Base-by-base conservation (phyloP, 2,329 filamentous ascomycete genomes). In the Geosmithia flava region DNA sequence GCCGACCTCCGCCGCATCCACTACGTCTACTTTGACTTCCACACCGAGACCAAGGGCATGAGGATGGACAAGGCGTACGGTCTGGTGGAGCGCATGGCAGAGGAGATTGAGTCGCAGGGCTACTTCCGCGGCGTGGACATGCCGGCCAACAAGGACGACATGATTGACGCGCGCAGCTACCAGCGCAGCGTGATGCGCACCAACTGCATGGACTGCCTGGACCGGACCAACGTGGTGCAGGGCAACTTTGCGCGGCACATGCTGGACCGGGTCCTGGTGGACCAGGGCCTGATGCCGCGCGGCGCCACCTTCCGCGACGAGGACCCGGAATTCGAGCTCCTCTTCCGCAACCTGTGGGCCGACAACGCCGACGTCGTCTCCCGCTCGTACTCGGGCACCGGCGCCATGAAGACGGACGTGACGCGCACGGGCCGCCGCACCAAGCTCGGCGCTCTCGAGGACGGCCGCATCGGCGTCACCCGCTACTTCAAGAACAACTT, bases 181-280 rank as follows among this genome's bases (percentile, higher is more conserved):
- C 93, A 98, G 71, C 87, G 81, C 1, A 89, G 87, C 52, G 90
- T 97, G 16, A 90, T 98, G 53, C 83, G 93, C 48, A 96, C 93
- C 40, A 98, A 98, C 65, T 98, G 93, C 69, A 98, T 98, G 93
- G 93, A 98, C 67, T 98, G 94, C 55, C 78, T 98, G 15, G 93
- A 98, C 66, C 85, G 93, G 47, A 98, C 93, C 47, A 98, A 98
- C 58, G 90, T 98, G 7, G 88, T 98, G 3, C 93, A 98, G 68
- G 95, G 88, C 64, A 95, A 97, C 85, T 79, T 98, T 50, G 93
- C 87, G 10, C 84, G 91, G 47, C 90, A 83, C 78, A 86, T 87
- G 15, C 72, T 98, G 41, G 90, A 90, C 52, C 83, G 89, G 54
- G 93, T 95, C 71, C 80, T 98, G 49, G 78, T 83, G 53, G 91